A percentile compares a stretch with the other conserved stretches of the same genome.
phyloP scores from a whole-genome alignment of 495 filamentous ascomycete species.

The Lasiosphaeris hirsuta region DNA sequence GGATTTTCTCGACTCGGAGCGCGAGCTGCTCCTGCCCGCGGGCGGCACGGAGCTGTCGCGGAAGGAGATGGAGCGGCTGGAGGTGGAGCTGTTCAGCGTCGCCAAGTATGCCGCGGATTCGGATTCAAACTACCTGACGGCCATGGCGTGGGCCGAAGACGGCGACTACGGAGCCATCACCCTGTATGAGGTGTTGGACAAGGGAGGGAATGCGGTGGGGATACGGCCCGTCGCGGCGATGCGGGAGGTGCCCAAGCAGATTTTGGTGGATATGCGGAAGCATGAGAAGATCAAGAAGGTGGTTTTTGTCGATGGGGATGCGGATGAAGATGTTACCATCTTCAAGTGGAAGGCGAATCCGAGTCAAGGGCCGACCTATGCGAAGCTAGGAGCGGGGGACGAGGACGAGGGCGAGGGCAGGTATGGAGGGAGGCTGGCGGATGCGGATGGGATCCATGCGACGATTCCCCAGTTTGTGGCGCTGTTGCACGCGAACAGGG shows the following conservation, averaged over 20 bases:
- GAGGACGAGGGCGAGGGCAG: background rate
- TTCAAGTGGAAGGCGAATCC: slow-evolving; percentile 26
- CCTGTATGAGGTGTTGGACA: slow-evolving; percentile 19
- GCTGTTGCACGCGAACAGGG: slow-evolving; percentile 20
- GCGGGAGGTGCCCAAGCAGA: slow-evolving; percentile 22
- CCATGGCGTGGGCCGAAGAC: slow-evolving; percentile 24
- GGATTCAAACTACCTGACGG: slow-evolving; percentile 20
- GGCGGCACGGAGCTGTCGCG: background rate
- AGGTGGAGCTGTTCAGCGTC: slow-evolving; percentile 28
- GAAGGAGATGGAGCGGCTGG: slow-evolving; percentile 21
- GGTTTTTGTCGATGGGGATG: slow-evolving; percentile 21
- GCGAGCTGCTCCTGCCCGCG: slow-evolving; percentile 14
- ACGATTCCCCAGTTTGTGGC: slow-evolving; percentile 29
- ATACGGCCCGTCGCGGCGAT: slow-evolving; percentile 26
- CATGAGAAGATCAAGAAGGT: slow-evolving; percentile 22
- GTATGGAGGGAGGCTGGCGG: background rate
- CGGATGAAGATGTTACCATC: slow-evolving; percentile 14
- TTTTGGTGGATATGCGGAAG: slow-evolving; percentile 21
- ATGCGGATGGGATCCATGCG: slow-evolving; percentile 22
- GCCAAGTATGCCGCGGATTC: slow-evolving; percentile 21
- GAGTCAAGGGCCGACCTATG: slow-evolving; percentile 17
- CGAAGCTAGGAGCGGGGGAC: background rate
- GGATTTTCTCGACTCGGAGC: slow-evolving; percentile 25
- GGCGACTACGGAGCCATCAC: slow-evolving; percentile 18
- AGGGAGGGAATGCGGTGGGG: slow-evolving; percentile 7